phyloP scores from a whole-genome alignment of 176 grass and related monocot species.

The Oryza officinalis region DNA sequence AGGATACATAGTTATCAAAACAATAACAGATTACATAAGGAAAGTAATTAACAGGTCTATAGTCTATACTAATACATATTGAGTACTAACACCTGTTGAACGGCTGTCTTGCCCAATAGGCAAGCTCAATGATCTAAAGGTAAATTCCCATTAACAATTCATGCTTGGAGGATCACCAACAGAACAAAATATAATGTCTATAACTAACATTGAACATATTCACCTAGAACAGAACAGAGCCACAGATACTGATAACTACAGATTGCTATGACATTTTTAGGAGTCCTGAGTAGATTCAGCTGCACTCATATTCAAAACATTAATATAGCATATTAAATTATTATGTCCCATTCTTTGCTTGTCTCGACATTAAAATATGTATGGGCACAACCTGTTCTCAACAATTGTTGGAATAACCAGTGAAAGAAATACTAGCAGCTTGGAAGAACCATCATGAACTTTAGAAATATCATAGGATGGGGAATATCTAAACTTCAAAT shows the following conservation, averaged over 20 bases:
- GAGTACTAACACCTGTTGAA: neutral
- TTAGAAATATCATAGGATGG: neutral
- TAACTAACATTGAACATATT: neutral
- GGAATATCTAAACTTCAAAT: neutral
- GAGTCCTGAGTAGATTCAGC: neutral
- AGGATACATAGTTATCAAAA: neutral
- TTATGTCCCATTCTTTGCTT: neutral
- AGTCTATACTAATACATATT: neutral
- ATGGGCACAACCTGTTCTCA: neutral
- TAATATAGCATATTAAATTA: neutral
- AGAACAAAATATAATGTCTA: neutral
- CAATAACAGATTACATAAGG: slow-evolving; percentile 13
- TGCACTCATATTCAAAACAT: neutral
- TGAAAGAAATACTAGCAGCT: neutral
- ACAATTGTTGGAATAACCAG: slow-evolving; percentile 2
- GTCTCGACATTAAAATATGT: neutral
- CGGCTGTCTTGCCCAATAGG: neutral
- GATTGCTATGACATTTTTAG: neutral
- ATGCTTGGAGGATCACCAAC: neutral
- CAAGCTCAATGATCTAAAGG: slow-evolving; percentile 7
- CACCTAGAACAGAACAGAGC: too few species aligned
- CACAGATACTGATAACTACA: too few species aligned
- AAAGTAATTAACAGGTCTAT: neutral
- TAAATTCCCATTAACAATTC: slow-evolving; percentile 18
- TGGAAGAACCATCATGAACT: neutral